These are phyloP conservation scores for Penicillium sp. DNA, from an alignment of 2,329 filamentous ascomycete genomes.

Conservation along the genomic window DNA sequence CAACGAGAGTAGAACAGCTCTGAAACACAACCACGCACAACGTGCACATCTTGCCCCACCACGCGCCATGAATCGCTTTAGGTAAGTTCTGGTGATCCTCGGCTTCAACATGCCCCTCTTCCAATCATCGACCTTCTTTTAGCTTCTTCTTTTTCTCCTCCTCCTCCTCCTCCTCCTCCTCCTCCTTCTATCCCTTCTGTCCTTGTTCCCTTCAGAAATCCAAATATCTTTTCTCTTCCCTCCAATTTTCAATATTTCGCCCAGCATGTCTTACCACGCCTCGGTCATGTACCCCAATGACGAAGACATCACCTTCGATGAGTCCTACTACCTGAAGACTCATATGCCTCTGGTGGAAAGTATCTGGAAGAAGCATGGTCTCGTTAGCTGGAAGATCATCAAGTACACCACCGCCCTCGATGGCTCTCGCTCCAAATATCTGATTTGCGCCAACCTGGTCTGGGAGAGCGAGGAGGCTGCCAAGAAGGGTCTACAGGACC, in stretches of 20 bases:
- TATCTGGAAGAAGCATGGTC: conserved; percentile 21
- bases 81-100: conserved; percentile 1
- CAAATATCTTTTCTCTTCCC: too few relatives aligned
- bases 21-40: too few relatives aligned
- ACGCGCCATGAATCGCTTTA: neutral
- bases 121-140: neutral
- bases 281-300: conserved; percentile 28
- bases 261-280: conserved; percentile 22
- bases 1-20: too few relatives aligned
- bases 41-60: neutral
- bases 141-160: neutral
- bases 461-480: conserved; percentile 24
- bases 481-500: conserved; percentile 12
- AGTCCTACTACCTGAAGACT: conserved; percentile 26
- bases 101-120: conserved; percentile 3
- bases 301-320: conserved; percentile 23
- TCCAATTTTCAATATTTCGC: neutral
- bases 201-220: neutral
- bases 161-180: neutral
- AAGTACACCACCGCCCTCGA: conserved; percentile 21
- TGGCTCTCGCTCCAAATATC: conserved; percentile 21
- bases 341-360: conserved; percentile 29
- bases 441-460: conserved; percentile 20
- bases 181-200: neutral
- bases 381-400: conserved; percentile 22